A percentile compares a stretch with the other conserved stretches of the same genome.
Evolutionary conservation across 2,329 filamentous ascomycete species (phyloP).

Genomic region (Dactylellina sp.): DNA sequence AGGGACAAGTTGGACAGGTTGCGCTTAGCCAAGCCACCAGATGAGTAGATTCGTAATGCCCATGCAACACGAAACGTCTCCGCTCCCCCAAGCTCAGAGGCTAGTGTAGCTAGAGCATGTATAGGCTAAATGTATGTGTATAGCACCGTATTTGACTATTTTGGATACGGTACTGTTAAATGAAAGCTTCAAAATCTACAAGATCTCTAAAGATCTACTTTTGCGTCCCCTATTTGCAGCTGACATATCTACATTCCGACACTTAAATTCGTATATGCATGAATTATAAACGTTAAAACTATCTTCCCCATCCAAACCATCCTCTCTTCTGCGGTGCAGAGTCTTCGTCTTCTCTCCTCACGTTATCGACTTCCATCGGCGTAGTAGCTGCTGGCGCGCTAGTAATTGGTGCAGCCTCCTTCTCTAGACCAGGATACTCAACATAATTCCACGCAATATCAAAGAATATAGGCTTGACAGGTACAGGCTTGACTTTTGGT

Average conservation of each 20-base stretch:
- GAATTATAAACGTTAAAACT: constrained; percentile 12
- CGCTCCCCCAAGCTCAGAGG: neutral
- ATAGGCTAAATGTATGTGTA: too few species aligned
- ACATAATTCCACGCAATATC: constrained; percentile 99
- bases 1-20: constrained; percentile 45
- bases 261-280: neutral
- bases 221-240: too few species aligned
- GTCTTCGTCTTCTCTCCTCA: constrained; percentile 40
- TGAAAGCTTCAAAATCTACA: neutral
- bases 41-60: constrained; percentile 19
- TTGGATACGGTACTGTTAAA: too few species aligned
- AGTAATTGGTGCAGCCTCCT: constrained; percentile 58
- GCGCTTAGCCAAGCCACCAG: constrained; percentile 38
- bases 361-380: constrained; percentile 59
- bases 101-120: too few species aligned
- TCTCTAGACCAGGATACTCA: constrained; percentile 76
- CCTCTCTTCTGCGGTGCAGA: constrained; percentile 56
- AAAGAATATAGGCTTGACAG: constrained; percentile 94
- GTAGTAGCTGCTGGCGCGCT: constrained; percentile 16
- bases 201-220: too few species aligned
- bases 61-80: constrained; percentile 44
- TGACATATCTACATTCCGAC: constrained; percentile 11
- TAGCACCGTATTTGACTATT: too few species aligned
- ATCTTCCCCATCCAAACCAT: constrained; percentile 60
- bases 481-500: constrained; percentile 82